phyloP scores from a whole-genome alignment of 1,139 yeast genomes.

The Nadsonia commutata region DNA sequence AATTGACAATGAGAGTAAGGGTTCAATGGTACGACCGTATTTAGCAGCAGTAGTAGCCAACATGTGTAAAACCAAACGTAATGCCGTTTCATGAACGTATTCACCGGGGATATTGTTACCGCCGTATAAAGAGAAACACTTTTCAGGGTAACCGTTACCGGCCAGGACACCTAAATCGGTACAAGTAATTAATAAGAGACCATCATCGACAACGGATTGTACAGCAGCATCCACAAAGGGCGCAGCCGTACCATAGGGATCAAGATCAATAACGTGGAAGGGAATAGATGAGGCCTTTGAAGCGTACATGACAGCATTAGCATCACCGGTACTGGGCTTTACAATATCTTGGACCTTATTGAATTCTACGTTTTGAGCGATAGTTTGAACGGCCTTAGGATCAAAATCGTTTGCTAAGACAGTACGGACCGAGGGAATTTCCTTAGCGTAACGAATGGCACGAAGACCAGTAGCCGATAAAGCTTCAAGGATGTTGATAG shows the following conservation, averaged over 20 bases:
- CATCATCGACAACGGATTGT: constrained; percentile 68
- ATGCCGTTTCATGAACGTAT: constrained; percentile 84
- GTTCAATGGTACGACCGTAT: constrained; percentile 76
- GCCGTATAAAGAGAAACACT: constrained; percentile 91
- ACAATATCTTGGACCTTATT: constrained; percentile 46
- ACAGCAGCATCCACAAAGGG: constrained; percentile 89
- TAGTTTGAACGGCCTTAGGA: constrained; percentile 75
- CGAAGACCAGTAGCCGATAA: constrained; percentile 90
- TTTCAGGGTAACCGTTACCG: constrained; percentile 92
- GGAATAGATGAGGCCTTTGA: constrained; percentile 16
- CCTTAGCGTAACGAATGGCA: constrained; percentile 85
- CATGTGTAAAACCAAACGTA: constrained; percentile 65
- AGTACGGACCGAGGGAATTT: constrained; percentile 55
- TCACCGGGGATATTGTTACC: constrained; percentile 64
- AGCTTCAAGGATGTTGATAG: constrained; percentile 69
- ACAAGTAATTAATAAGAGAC: constrained; percentile 77
- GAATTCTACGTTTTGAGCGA: constrained; percentile 51
- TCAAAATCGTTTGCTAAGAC: constrained; percentile 84
- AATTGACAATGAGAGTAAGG: constrained; percentile 67
- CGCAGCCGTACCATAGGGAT: constrained; percentile 95
- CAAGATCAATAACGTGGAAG: constrained; percentile 77
- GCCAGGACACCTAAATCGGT: constrained; percentile 94
- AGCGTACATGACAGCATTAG: constrained; percentile 62
- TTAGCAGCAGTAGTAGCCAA: constrained; percentile 78
- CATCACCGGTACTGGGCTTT: constrained; percentile 67